A percentile compares a stretch with the other conserved stretches of the same genome.
These are phyloP conservation scores for Ceratocystis harringtonii DNA, from an alignment of 2,329 filamentous ascomycete genomes.

Conservation along the genomic window DNA sequence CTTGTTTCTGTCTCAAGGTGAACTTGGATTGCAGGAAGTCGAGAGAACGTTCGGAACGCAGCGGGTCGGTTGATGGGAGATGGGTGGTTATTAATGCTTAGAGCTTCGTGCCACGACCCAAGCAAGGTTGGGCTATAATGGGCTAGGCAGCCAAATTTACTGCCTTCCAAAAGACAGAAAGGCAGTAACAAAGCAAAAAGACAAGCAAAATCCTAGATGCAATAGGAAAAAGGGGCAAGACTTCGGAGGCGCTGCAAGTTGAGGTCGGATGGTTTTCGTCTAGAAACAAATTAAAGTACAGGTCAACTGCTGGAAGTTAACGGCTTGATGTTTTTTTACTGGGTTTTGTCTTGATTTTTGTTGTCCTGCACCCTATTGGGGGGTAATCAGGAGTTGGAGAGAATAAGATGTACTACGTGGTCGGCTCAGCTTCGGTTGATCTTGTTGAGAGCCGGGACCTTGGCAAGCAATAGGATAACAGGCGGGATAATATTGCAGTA, in stretches of 20 bases:
- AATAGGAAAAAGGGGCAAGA: neutral
- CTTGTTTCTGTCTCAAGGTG: neutral
- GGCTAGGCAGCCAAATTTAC: conserved; percentile 2
- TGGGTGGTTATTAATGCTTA: neutral
- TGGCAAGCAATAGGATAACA: neutral
- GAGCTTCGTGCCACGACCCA: neutral
- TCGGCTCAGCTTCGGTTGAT: neutral
- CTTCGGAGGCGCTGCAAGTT: neutral
- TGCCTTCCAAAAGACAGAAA: neutral
- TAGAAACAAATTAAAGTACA: neutral
- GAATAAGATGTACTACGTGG: neutral
- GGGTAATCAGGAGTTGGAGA: neutral
- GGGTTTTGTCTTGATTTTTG: neutral
- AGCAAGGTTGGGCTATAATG: neutral
- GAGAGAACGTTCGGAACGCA: neutral
- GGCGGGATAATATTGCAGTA: neutral
- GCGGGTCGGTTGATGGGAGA: neutral
- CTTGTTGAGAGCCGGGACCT: neutral
- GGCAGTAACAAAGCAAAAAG: neutral
- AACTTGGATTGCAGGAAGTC: neutral
- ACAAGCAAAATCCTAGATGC: neutral
- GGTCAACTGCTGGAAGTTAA: neutral
- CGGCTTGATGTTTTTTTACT: neutral
- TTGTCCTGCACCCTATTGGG: neutral
- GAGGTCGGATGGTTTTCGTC: neutral